Evolutionary conservation across 164 flowering plant species (phyloP), one percentile per base, ranked within the genome.

Genomic region (Chloranthus sessilifolius): DNA sequence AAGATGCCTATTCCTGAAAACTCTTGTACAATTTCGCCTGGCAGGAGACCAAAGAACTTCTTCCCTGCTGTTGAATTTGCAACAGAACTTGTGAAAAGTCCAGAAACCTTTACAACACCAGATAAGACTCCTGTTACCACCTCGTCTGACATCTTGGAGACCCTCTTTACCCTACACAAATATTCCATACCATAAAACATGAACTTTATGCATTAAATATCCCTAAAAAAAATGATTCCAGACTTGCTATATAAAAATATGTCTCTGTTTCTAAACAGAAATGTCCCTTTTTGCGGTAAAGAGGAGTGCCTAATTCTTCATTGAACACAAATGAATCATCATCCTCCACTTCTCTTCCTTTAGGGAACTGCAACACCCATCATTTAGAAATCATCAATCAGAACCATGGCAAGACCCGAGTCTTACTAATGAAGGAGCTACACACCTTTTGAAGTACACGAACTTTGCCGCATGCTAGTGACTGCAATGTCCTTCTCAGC

Each of bases 381-480:
- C 16, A 31, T 29, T 37, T 36, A 25, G 1, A 22, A 17, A 11
- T 15, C 19, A 35, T 11, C 10, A 40, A 2, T 46, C 39, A 35
- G 37, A 38, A 9, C 38, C 22, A 39, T 20, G 21, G 3, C 9
- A 35, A 30, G 11, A 36, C 26, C 3, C 2, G 4, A 8, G 10
- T 26, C 43, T 35, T 4, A 36, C n/a, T 15, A 23, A 14, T 9
- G n/a, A n/a, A n/a, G n/a, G 47, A 7, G 5, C 25, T 27, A 59
- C 65, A 30, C 43, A 87, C 97, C 88, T 88, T 88, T 45, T 67
- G 88, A 53, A 88, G 89, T 39, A 85, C 86, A 9, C 95, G 83
- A 35, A 86, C 79, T 81, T 86, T 86, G 38, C 95, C 95, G 60
- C 95, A 82, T 4, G 96, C 96, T 52, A 88, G 85, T 34, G 96